These are phyloP conservation scores for Aquilaria sinensis DNA, from an alignment of 345 rosid genomes.

Conservation along the genomic window DNA sequence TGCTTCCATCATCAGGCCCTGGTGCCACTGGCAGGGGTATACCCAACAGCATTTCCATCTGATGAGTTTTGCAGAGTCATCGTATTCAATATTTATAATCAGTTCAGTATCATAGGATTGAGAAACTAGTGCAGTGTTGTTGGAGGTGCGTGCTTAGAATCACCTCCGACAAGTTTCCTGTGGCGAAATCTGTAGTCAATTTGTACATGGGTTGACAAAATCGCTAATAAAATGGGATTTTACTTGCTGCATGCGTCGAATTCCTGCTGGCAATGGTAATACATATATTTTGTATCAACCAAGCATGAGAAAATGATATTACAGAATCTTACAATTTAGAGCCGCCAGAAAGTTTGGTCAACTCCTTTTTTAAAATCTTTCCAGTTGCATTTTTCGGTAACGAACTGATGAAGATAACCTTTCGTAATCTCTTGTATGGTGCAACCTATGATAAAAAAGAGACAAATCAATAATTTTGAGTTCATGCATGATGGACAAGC, in stretches of 20 bases:
- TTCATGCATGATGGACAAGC: background rate
- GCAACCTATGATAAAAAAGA: slow-evolving; percentile 32
- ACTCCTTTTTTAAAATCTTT: slow-evolving; percentile 44
- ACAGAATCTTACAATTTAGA: slow-evolving; percentile 29
- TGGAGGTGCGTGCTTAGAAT: too few relatives aligned
- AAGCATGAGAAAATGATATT: too few relatives aligned
- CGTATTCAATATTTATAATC: too few relatives aligned
- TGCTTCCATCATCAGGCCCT: slow-evolving; percentile 69
- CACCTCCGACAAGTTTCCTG: too few relatives aligned
- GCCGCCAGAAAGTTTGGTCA: slow-evolving; percentile 18
- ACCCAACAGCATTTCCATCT: slow-evolving; percentile 90
- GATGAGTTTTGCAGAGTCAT: background rate
- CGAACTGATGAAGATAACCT: slow-evolving; percentile 31
- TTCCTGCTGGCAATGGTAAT: too few relatives aligned
- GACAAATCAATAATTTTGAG: background rate
- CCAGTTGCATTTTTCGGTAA: slow-evolving; percentile 50
- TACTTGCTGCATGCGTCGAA: too few relatives aligned
- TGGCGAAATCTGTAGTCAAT: too few relatives aligned
- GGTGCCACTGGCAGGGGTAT: slow-evolving; percentile 96
- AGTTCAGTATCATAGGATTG: too few relatives aligned
- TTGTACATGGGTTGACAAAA: too few relatives aligned
- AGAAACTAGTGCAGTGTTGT: too few relatives aligned
- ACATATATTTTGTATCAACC: too few relatives aligned
- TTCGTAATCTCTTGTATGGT: slow-evolving; percentile 40
- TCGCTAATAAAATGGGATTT: too few relatives aligned